phyloP scores from a whole-genome alignment of 371 early-diverging fungal species.

The Fennellomyces sp. region DNA sequence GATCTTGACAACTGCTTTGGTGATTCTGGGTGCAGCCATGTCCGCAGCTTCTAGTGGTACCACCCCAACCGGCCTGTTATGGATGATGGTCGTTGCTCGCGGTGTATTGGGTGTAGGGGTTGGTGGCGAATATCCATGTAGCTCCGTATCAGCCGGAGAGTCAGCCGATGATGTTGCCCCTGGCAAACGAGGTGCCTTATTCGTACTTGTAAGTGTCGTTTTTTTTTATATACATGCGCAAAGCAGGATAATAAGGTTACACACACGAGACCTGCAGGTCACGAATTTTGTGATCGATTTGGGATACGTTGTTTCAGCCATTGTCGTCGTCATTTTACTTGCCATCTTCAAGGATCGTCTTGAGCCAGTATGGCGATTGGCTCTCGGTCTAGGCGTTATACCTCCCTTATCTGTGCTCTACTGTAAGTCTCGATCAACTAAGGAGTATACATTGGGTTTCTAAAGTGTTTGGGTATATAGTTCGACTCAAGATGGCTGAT shows the following conservation, averaged over 20 bases:
- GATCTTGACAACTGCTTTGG: slow-evolving; percentile 32
- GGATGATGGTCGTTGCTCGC: slow-evolving; percentile 64
- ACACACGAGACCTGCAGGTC: slow-evolving; percentile 22
- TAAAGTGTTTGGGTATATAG: too few species aligned
- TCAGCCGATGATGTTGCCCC: slow-evolving; percentile 62
- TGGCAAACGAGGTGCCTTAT: slow-evolving; percentile 54
- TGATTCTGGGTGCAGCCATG: slow-evolving; percentile 51
- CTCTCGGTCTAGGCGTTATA: slow-evolving; percentile 58
- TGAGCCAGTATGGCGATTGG: slow-evolving; percentile 59
- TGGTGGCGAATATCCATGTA: slow-evolving; percentile 53
- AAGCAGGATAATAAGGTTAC: neutral
- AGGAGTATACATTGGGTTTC: too few species aligned
- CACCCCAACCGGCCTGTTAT: slow-evolving; percentile 46
- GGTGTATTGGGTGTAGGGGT: slow-evolving; percentile 51
- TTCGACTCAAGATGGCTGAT: slow-evolving; percentile 62
- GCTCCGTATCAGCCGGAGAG: slow-evolving; percentile 60
- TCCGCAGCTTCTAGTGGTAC: slow-evolving; percentile 40
- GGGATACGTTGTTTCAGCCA: slow-evolving; percentile 63
- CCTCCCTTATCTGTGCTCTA: slow-evolving; percentile 63
- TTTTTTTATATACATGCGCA: neutral
- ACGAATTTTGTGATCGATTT: slow-evolving; percentile 60
- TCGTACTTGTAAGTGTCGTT: slow-evolving; percentile 44
- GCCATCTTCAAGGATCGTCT: slow-evolving; percentile 53
- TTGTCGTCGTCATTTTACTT: slow-evolving; percentile 52
- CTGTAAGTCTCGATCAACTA: too few species aligned